Evolutionary conservation across 345 rosid species (phyloP).

Genomic region (Corchorus capsularis): DNA sequence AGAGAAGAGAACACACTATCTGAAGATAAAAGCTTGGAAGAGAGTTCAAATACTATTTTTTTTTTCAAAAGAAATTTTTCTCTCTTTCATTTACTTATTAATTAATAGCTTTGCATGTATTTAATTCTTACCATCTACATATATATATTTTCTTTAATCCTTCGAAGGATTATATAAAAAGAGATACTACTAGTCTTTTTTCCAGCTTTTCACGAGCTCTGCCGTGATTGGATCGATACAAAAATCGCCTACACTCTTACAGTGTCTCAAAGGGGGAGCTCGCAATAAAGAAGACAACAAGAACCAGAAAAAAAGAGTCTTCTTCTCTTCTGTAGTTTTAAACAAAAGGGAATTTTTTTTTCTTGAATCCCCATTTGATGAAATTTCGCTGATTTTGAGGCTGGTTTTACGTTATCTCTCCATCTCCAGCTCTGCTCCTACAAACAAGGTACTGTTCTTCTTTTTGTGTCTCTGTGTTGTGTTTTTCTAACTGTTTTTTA

Average conservation of each 20-base stretch:
- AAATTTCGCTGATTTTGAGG: slow-evolving; percentile 32
- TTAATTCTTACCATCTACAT: neutral
- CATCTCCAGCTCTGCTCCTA: slow-evolving; percentile 22
- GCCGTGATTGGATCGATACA: slow-evolving; percentile 62
- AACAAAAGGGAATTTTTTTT: neutral
- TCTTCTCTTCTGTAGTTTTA: slow-evolving; percentile 8
- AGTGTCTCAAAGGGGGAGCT: slow-evolving; percentile 9
- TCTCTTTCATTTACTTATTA: neutral
- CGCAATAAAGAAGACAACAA: neutral
- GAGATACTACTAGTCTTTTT: neutral
- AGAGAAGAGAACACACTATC: neutral
- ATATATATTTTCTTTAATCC: too few relatives aligned
- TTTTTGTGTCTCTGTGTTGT: neutral
- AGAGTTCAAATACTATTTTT: neutral
- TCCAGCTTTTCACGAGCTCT: slow-evolving; percentile 38
- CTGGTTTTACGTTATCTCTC: slow-evolving; percentile 26
- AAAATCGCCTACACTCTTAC: slow-evolving; percentile 35
- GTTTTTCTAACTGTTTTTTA: neutral
- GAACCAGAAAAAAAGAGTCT: neutral
- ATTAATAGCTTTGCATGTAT: neutral
- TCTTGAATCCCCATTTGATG: slow-evolving; percentile 8
- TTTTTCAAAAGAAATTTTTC: neutral
- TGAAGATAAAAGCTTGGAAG: neutral
- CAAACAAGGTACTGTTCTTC: slow-evolving; percentile 35
- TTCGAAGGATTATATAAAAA: slow-evolving; percentile 2